Evolutionary conservation across 148 eudicot genomes (phyloP), one percentile per base, ranked within the genome.

Genomic region (Rhododendron kiyosumense): DNA sequence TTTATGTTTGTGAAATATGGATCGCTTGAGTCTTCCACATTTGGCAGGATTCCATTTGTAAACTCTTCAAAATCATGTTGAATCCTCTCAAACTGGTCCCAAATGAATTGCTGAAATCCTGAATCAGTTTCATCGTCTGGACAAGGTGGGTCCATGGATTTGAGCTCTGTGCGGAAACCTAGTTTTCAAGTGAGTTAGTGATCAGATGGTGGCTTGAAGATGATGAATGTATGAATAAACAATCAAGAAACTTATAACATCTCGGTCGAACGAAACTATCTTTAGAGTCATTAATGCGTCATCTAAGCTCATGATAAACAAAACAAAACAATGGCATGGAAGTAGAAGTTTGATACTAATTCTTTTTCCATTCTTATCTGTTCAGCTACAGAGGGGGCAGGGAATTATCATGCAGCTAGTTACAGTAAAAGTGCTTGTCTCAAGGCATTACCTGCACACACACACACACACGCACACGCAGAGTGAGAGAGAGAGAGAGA

Each of bases 101-200:
- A 43, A 7, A 85, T 77, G 74, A 52, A 77, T 54, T 85, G 86
- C 41, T 51, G 81, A 36, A 77, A 77, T 41, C 46, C 86, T 17
- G 49, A 77, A 26, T 85, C 52, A 26, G 41, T n/a, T 54, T 85
- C 85, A n/a, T 51, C 67, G 0, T 74, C 48, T 5, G 17, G 61
- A 73, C 28, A 30, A 48, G 7, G 28, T 28, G 67, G 80, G 63
- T 34, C 80, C 85, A 49, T 69, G 13, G 80, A 73, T 69, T 84
- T 49, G 17, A 84, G 48, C 48, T 74, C 24, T 71, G 4, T 43
- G 48, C 2, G 5, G 61, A 46, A 83, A 15, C 61, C 43, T 48
- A 20, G 30, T 49, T 48, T n/a, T 84, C 28, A 30, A 84, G 46
- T 48, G 61, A 83, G 78, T 14, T 8, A 12, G 7, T 26, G 36